phyloP scores from a whole-genome alignment of 805 yeast genomes.

The Ogataea trehaloabstinens region DNA sequence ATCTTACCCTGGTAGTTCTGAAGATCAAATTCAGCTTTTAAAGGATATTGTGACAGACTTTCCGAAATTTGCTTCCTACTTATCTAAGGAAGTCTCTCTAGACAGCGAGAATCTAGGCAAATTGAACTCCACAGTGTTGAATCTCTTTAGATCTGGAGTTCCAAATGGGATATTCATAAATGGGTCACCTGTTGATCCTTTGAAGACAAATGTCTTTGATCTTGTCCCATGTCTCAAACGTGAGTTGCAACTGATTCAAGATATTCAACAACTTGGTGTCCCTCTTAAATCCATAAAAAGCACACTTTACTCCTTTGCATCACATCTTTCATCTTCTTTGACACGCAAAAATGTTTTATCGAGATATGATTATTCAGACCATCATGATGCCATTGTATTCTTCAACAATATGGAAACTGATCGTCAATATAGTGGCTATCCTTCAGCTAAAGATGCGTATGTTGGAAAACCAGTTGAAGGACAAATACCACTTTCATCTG shows the following conservation, averaged over 20 bases:
- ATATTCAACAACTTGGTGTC: constrained; percentile 33
- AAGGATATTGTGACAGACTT: constrained; percentile 45
- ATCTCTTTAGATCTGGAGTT: constrained; percentile 10
- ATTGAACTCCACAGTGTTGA: background rate
- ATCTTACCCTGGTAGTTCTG: constrained; percentile 13
- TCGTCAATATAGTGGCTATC: constrained; percentile 45
- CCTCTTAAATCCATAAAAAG: constrained; percentile 33
- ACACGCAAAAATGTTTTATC: constrained; percentile 7
- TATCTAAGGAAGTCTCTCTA: constrained; percentile 25
- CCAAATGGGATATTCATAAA: constrained; percentile 60
- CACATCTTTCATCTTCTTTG: constrained; percentile 9
- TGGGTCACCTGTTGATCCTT: constrained; percentile 57
- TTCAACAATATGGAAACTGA: constrained; percentile 78
- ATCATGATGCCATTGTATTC: constrained; percentile 49
- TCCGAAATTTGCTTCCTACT: constrained; percentile 48
- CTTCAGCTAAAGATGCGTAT: constrained; percentile 47
- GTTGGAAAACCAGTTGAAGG: constrained; percentile 45
- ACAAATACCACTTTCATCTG: constrained; percentile 64
- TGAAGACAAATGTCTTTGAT: constrained; percentile 39
- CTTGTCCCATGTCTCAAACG: constrained; percentile 38
- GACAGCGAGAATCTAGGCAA: constrained; percentile 7
- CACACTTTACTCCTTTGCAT: constrained; percentile 40
- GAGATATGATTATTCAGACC: constrained; percentile 24
- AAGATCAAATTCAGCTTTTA: constrained; percentile 37
- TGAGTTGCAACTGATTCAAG: constrained; percentile 28